Conservation (phyloP, 1,284 basidiomycete species). For the Marasmius sp. region DNA sequence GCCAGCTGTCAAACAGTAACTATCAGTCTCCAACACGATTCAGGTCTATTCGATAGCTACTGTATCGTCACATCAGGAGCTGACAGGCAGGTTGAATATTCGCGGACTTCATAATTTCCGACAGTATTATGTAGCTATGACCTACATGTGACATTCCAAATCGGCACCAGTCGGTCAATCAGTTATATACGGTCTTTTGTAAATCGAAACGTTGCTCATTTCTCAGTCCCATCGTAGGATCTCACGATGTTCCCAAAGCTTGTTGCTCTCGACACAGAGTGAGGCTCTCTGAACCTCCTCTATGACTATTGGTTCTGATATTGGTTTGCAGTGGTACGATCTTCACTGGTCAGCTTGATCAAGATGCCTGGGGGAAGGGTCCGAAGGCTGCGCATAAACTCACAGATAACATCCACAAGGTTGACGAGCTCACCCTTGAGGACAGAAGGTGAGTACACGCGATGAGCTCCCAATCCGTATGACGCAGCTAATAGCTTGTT, state of each 20-base stretch:
- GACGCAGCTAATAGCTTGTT: background rate
- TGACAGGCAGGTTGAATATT: background rate
- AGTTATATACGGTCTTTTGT: background rate
- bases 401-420: conserved; percentile 6
- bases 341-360: conserved; percentile 5
- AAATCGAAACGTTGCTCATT: background rate
- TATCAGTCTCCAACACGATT: background rate
- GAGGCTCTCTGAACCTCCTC: background rate
- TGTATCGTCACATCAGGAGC: background rate
- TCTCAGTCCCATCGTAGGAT: background rate
- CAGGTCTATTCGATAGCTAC: background rate
- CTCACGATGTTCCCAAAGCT: conserved; percentile 7
- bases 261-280: conserved; percentile 9
- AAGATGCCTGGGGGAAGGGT: conserved; percentile 7
- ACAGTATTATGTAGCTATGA: background rate
- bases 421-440: conserved; percentile 5
- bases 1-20: background rate
- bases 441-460: conserved; percentile 1
- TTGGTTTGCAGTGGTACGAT: conserved; percentile 7
- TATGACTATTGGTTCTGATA: background rate
- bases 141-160: background rate
- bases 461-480: background rate
- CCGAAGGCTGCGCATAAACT: background rate
- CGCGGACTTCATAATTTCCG: background rate
- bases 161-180: background rate